phyloP scores from a whole-genome alignment of 176 grass and related monocot species.

The Zoysia japonica region DNA sequence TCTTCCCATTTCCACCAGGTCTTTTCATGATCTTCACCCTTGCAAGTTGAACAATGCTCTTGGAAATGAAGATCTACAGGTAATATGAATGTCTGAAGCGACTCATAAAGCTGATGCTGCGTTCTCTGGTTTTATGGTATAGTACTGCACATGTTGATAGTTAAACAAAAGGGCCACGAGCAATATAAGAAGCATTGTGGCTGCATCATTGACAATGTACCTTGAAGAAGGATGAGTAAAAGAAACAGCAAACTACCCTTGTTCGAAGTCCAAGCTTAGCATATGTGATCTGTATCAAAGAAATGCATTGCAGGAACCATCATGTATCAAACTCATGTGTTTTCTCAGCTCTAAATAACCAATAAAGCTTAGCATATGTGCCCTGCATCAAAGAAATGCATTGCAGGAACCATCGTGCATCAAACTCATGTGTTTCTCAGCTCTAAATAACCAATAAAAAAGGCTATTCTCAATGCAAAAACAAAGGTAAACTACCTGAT shows the following conservation, averaged over 20 bases:
- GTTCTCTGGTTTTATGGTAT: background rate
- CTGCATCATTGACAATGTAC: constrained; percentile 41
- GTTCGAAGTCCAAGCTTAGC: constrained; percentile 77
- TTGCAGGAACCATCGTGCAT: constrained; percentile 22
- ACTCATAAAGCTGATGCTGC: background rate
- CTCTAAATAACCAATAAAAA: background rate
- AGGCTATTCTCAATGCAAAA: background rate
- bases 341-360: background rate
- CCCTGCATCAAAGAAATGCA: constrained; percentile 51
- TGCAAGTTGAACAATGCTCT: constrained; percentile 93
- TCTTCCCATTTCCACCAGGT: constrained; percentile 67
- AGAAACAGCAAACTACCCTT: constrained; percentile 80
- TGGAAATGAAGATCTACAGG: constrained; percentile 42
- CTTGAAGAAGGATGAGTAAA: constrained; percentile 70
- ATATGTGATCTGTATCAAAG: constrained; percentile 67
- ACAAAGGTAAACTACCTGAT: constrained; percentile 60
- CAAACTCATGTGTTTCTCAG: background rate
- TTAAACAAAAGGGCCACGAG: constrained; percentile 5
- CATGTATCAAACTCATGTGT: background rate
- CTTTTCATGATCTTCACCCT: constrained; percentile 89
- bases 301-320: constrained; percentile 26
- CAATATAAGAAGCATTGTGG: constrained; percentile 7
- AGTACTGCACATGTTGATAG: background rate
- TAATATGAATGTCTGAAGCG: constrained; percentile 1
- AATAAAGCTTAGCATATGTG: constrained; percentile 77